Conservation (phyloP, 768 basidiomycete genomes). For the Russula compacta region DNA sequence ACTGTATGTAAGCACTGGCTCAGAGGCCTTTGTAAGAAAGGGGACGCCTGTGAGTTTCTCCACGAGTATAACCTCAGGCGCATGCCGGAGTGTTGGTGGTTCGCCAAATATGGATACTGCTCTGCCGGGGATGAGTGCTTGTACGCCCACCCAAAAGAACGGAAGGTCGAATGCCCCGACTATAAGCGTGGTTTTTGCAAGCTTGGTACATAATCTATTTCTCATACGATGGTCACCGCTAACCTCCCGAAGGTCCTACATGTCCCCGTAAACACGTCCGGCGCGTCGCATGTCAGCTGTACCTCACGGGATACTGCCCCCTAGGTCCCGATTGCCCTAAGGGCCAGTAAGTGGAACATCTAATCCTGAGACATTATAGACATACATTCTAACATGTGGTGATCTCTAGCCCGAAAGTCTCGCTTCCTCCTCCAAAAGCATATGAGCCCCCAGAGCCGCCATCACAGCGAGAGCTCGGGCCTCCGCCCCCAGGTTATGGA, state of each 20-base stretch:
- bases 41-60: constrained; percentile 94
- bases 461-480: constrained; percentile 71
- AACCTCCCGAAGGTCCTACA: constrained; percentile 49
- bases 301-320: constrained; percentile 90
- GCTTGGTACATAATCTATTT: constrained; percentile 49
- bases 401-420: constrained; percentile 62
- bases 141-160: constrained; percentile 90
- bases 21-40: constrained; percentile 96
- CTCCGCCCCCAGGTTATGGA: constrained; percentile 87
- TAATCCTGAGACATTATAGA: background rate
- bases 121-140: constrained; percentile 95
- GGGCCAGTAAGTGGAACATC: constrained; percentile 63
- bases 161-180: constrained; percentile 88
- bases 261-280: constrained; percentile 93
- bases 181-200: constrained; percentile 95
- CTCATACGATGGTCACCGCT: constrained; percentile 5
- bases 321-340: constrained; percentile 78
- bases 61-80: constrained; percentile 97
- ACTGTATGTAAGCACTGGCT: constrained; percentile 99
- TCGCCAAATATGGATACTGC: constrained; percentile 95
- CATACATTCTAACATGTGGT: constrained; percentile 1
- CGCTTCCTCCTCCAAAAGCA: constrained; percentile 55
- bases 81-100: constrained; percentile 99
- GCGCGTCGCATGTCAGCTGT: constrained; percentile 82
- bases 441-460: constrained; percentile 73